Conservation (phyloP, 1,139 yeast genomes). For the Zygosaccharomyces sapae region DNA sequence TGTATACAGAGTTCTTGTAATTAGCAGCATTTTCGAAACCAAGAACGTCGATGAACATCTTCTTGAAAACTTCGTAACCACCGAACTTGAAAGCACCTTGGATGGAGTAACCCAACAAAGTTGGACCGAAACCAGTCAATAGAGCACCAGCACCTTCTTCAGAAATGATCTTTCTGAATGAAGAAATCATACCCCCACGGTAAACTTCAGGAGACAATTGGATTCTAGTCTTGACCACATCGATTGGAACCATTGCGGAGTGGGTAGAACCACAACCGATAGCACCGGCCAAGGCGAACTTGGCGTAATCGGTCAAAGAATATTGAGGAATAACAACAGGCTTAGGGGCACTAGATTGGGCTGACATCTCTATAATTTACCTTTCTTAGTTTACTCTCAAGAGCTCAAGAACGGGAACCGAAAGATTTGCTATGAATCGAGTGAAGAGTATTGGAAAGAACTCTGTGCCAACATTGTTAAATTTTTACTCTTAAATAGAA, state of each 20-base stretch:
- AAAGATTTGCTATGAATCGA: not conserved
- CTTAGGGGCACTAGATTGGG: conserved; percentile 2
- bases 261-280: conserved; percentile 86
- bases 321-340: conserved; percentile 46
- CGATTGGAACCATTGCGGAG: conserved; percentile 86
- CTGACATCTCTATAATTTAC: conserved; percentile 7
- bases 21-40: conserved; percentile 71
- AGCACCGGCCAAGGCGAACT: conserved; percentile 84
- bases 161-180: conserved; percentile 63
- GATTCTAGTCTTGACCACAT: conserved; percentile 74
- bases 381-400: conserved; percentile 1
- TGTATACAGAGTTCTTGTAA: conserved; percentile 73
- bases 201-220: conserved; percentile 80
- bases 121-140: conserved; percentile 84
- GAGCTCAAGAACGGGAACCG: not conserved
- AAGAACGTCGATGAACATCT: conserved; percentile 64
- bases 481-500: conserved; percentile 6
- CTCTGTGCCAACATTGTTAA: not conserved
- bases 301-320: conserved; percentile 66
- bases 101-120: conserved; percentile 75
- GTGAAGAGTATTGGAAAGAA: not conserved
- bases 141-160: conserved; percentile 82
- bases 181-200: conserved; percentile 79
- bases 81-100: conserved; percentile 91
- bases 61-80: conserved; percentile 85